These are phyloP conservation scores for Luzula sylvatica DNA, from an alignment of 176 grass and related monocot species.

Conservation along the genomic window DNA sequence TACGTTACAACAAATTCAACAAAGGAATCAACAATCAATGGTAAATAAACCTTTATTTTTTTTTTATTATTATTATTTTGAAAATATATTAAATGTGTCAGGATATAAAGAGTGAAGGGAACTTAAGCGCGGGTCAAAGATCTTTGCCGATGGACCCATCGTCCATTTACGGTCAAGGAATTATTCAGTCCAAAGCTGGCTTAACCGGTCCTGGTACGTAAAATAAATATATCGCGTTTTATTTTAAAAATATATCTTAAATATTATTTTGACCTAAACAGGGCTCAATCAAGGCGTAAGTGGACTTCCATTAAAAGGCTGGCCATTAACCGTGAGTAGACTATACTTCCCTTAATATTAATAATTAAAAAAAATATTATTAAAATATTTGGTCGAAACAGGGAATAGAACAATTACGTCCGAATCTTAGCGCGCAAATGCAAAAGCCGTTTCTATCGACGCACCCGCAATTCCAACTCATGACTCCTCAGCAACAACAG, in stretches of 20 bases:
- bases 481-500: slow-evolving; percentile 91
- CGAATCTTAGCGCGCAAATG: slow-evolving; percentile 76
- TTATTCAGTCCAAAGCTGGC: slow-evolving; percentile 88
- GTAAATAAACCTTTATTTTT: slow-evolving; percentile 21
- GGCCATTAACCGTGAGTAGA: slow-evolving; percentile 82
- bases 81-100: slow-evolving; percentile 21
- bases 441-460: slow-evolving; percentile 88
- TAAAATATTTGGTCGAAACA: slow-evolving; percentile 16
- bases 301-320: slow-evolving; percentile 92
- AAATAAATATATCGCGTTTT: not conserved
- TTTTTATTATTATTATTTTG: slow-evolving; percentile 5
- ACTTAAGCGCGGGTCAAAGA: slow-evolving; percentile 70
- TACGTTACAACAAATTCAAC: slow-evolving; percentile 91
- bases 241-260: not conserved
- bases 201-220: slow-evolving; percentile 54
- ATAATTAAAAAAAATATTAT: not conserved
- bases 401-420: slow-evolving; percentile 85
- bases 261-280: slow-evolving; percentile 29
- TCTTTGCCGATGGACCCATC: slow-evolving; percentile 90
- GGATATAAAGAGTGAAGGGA: slow-evolving; percentile 85
- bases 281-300: slow-evolving; percentile 89
- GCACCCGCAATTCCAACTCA: slow-evolving; percentile 76
- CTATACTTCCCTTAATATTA: slow-evolving; percentile 3
- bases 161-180: slow-evolving; percentile 73
- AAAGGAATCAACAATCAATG: slow-evolving; percentile 67